Evolutionary conservation across 108 stramenopile species (phyloP), one percentile per base, ranked within the genome.

Genomic region (Cylindrotheca closterium): DNA sequence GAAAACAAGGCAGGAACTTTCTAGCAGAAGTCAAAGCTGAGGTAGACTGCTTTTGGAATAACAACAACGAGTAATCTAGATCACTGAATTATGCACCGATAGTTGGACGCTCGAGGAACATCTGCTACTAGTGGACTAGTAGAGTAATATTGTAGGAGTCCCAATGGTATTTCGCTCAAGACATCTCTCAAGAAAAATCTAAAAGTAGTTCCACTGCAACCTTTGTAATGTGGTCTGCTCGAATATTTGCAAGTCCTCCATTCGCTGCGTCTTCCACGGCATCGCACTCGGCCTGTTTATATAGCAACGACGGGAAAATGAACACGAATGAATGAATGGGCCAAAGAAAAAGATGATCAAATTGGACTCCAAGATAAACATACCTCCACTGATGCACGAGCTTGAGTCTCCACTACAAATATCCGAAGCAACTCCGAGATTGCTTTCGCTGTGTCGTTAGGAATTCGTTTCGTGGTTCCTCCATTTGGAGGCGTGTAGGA

Each of bases 191-290:
- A 27, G 71, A 75, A 53, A 72, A 67, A 47, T 80, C 79, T 67
- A 80, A 64, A 15, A 80, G 57, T 28, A 80, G 45, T 34, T 80
- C 75, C 12, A 65, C 79, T 17, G 79, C 75, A 63, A 80, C 61
- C 51, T 75, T 76, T 1, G 79, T 72, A 3, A 76, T 72, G 33
- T 80, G 79, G 21, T 80, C 58, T 0, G 74, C 65, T 29, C 64
- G 34, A 26, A 80, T 80, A 2, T 47, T 18, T 18, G 71, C 56
- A 1, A 27, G 29, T 5, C 56, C 15, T 42, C 68, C 47, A 18
- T 71, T 28, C 30, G 55, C 30, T 50, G 67, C 34, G 0, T 65
- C 42, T 29, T 78, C 52, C 50, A 62, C 28, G 19, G 45, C 17
- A 58, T 79, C 73, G 23, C 78, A 74, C 48, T 79, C 69, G 47